Base-by-base conservation (phyloP, 495 filamentous ascomycete genomes). In the Bacidia gigantensis region DNA sequence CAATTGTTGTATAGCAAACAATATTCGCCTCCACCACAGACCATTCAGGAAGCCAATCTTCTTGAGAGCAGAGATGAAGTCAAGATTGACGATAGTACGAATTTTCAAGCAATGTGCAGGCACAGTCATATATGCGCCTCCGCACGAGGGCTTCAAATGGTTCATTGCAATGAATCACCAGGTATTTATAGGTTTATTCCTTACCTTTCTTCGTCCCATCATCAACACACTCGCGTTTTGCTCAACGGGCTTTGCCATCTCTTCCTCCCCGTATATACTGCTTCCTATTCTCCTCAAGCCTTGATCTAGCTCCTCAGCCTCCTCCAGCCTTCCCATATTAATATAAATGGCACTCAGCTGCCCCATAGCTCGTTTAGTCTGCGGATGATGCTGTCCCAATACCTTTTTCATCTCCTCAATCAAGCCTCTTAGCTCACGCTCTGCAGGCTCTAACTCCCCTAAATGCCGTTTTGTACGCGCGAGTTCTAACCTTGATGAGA, bases 401-500 rank as follows among this genome's bases (percentile, higher is more conserved):
- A 17, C 32, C 14, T 22, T 39, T 11, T 22, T 41, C 52, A 54
- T 54, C 3, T 49, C 43, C 44, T 42, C 43, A 22, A 54, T 54
- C 44, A 60, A 32, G 21, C 35, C 32, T 11, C 20, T 32, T 22
- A 60, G 59, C 10, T 43, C 24, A 18, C 25, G 48, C 41, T 60
- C 55, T 12, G 58, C 58, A 29, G 55, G 22, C 11, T 47, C 49
- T 17, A 46, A 21, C 22, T 51, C 5, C 3, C 53, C 58, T 25
- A 61, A 42, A 11, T 56, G 24, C 21, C 50, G 51, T 12, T 50
- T n/a, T n/a, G 52, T 45, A 12, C 39, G 46, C 22, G 51, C 40
- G 46, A 57, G 54, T 11, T 53, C 51, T 25, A 23, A 46, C 40
- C 58, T 56, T 26, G 45, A 51, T 3, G 26, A 26, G 26, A 63